These are phyloP conservation scores for Xylariaceae sp. DNA, from an alignment of 2,329 filamentous ascomycete species.

Conservation along the genomic window DNA sequence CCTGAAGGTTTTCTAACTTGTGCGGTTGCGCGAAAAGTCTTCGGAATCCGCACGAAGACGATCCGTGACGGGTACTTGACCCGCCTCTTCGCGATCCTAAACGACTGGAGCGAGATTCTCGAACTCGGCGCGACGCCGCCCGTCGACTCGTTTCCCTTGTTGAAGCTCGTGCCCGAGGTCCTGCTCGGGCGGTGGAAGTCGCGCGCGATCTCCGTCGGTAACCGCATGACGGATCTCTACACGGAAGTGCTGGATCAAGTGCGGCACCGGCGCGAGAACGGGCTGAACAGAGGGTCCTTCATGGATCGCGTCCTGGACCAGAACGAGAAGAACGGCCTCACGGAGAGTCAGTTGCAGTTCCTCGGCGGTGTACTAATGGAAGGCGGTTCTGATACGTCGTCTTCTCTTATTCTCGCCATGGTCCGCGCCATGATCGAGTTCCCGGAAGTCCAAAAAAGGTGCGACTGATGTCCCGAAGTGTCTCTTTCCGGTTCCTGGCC, in stretches of 20 bases:
- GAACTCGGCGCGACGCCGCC: slow-evolving; percentile 47
- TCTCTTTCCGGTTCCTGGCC: neutral
- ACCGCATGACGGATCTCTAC: slow-evolving; percentile 41
- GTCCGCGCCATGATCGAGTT: slow-evolving; percentile 42
- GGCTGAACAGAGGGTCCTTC: slow-evolving; percentile 6
- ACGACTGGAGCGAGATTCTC: slow-evolving; percentile 41
- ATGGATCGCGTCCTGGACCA: slow-evolving; percentile 13
- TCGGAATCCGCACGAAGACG: slow-evolving; percentile 35
- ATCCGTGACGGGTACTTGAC: neutral
- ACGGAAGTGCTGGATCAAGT: slow-evolving; percentile 38
- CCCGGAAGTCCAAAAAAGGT: slow-evolving; percentile 33
- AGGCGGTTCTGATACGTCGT: slow-evolving; percentile 37
- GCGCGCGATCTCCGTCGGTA: slow-evolving; percentile 35
- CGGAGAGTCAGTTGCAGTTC: slow-evolving; percentile 36
- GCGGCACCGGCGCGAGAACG: neutral
- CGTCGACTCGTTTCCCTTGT: slow-evolving; percentile 43
- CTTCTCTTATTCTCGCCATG: slow-evolving; percentile 35
- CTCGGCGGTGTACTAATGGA: slow-evolving; percentile 32
- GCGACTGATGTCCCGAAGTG: neutral
- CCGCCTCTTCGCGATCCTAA: slow-evolving; percentile 15
- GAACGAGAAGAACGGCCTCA: slow-evolving; percentile 30
- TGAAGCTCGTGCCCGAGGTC: slow-evolving; percentile 41
- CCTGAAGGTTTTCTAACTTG: too few relatives aligned
- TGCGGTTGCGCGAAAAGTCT: slow-evolving; percentile 23
- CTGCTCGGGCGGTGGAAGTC: slow-evolving; percentile 39